A percentile compares a stretch with the other conserved stretches of the same genome.
Evolutionary conservation across 116 monocot genomes (phyloP).

Genomic region (Posidonia oceanica): DNA sequence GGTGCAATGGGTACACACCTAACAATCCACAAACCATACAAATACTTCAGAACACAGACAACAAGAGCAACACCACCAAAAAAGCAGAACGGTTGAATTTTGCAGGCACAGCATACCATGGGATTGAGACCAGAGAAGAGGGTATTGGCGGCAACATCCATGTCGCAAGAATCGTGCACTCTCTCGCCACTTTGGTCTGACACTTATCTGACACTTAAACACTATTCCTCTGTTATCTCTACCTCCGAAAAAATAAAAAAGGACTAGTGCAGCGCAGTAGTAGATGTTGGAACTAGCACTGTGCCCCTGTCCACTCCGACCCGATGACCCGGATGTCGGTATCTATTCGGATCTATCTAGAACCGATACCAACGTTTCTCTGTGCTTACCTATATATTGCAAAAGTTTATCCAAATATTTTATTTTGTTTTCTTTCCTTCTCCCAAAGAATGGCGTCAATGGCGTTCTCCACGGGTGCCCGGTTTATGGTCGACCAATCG

Average conservation of each 20-base stretch:
- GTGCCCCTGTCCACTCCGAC: background rate
- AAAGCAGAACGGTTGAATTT: background rate
- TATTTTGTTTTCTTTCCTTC: background rate
- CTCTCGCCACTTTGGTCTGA: too few species aligned
- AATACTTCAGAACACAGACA: background rate
- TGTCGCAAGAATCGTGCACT: background rate
- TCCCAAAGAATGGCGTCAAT: background rate
- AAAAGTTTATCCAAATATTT: background rate
- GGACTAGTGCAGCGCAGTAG: too few species aligned
- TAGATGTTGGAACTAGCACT: too few species aligned
- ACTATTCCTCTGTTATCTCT: too few species aligned
- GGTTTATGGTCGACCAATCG: background rate
- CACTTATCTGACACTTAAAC: too few species aligned
- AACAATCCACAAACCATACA: background rate
- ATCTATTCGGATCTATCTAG: background rate
- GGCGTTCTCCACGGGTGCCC: background rate
- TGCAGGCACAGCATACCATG: constrained; percentile 5
- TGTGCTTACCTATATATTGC: background rate
- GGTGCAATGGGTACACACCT: background rate
- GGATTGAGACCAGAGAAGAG: constrained; percentile 8
- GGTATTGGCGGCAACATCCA: background rate
- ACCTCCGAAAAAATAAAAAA: too few species aligned
- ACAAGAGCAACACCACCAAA: background rate
- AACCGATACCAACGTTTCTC: background rate
- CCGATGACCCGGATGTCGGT: background rate